Evolutionary conservation across 2,329 filamentous ascomycete species (phyloP), one percentile per base, ranked within the genome.

Genomic region (Fusarium citri): DNA sequence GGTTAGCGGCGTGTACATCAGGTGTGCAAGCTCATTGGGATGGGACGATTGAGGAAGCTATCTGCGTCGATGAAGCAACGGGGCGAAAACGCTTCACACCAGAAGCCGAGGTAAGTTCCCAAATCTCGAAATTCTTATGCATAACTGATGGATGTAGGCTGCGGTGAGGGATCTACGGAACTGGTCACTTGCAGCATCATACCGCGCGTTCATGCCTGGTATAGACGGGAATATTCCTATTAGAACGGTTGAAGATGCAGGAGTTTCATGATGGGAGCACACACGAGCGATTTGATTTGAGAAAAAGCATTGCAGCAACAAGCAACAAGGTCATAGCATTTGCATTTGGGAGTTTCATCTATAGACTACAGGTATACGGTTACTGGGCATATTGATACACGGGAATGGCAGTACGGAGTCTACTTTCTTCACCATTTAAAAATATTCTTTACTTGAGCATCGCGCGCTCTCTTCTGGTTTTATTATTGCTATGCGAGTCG

Each of bases 201-300:
- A 56, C 10, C 63, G 47, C 0, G 58, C 47, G 5, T 59, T 67
- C 3, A 63, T 70, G 57, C 42, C 58, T 5, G 66, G 62, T 1
- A 64, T 64, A 2, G 63, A 70, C 30, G 67, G 67, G 2, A 54
- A 64, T 15, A 70, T 70, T 9, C 55, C 60, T n/a, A 68, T 64
- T 4, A 40, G 54, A 23, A 64, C 54, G 1, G 50, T 41, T 3
- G 54, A 41, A 15, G 46, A 64, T 14, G 22, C 42, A 9, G 30
- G 20, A 4, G 18, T 23, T 6, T 9, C 16, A 25, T 28, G 10
- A 51, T n/a, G 5, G 5, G 16, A n/a, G 16, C 34, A n/a, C 41
- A 54, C 12, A 47, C 15, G 16, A 43, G 43, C 31, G 37, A 37
- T 28, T 26, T 20, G 8, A 15, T 20, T 26, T 28, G 2, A 8